Base-by-base conservation (phyloP, 257 asterid genomes). In the Plantago ovata region DNA sequence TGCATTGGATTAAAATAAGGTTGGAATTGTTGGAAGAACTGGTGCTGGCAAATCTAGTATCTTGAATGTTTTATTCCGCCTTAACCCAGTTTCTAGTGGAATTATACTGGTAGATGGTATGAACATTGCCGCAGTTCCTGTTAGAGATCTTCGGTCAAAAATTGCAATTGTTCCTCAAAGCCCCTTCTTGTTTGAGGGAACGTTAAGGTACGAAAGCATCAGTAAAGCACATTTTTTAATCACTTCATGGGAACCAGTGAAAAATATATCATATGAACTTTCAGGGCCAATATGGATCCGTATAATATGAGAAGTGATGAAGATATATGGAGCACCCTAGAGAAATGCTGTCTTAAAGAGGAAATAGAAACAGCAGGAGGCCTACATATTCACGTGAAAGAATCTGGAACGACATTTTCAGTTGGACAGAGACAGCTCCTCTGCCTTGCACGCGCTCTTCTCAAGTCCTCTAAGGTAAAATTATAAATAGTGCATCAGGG, bases 341-440 rank as follows among this genome's bases (percentile, higher is more conserved):
- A 83, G 46, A 85, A 80, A 70, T 91, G 98, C 64, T 79, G 94
- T 69, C 64, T 91, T 46, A 84, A 84, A 77, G 94, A 85, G 73
- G 98, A 87, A 63, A 84, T 87, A 16, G 86, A 73, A 73, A 87
- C 88, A 16, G 81, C 78, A 38, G 95, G 97, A 62, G 98, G 98
- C 48, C 75, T 91, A 62, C 85, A 78, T 63, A 63, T 75, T 49
- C 86, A 72, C 40, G 87, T 91, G 40, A 87, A 78, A 70, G 98
- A 84, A 58, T 77, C 84, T 0, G 98, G 98, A 53, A 51, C 83
- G n/a, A 72, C 93, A 28, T 87, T 91, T 65, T 87, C 96, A 38
- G 96, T 91, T n/a, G 98, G 98, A 73, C 98, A 91, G 66, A 78
- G 82, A n/a, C 98, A 91, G 74, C 95, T 91, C 58, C 78, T 91